These are phyloP conservation scores for Fonsecaea monophora DNA, from an alignment of 2,329 filamentous ascomycete species.

Conservation along the genomic window DNA sequence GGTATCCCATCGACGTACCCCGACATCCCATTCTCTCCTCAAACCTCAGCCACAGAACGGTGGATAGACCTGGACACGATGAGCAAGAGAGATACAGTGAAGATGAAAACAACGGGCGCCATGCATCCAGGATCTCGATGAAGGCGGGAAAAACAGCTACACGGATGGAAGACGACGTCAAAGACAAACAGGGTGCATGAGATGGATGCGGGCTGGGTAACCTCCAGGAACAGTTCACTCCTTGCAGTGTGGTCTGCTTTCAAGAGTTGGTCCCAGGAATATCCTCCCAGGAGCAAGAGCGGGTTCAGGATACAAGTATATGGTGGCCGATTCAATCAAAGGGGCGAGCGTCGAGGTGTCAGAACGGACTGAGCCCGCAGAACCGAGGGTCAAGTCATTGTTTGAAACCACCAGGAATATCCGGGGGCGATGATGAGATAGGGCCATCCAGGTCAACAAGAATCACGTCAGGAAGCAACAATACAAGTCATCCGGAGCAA, in stretches of 20 bases:
- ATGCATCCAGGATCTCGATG: neutral
- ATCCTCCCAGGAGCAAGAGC: slow-evolving; percentile 2
- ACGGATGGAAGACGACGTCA: neutral
- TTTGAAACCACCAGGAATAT: neutral
- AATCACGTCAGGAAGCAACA: slow-evolving; percentile 11
- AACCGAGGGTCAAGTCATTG: neutral
- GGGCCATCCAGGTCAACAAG: slow-evolving; percentile 8
- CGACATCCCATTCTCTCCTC: neutral
- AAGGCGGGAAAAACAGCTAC: neutral
- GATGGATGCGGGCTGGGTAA: neutral
- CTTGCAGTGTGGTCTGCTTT: neutral
- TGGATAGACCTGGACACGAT: neutral
- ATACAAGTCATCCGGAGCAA: neutral
- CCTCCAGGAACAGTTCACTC: neutral
- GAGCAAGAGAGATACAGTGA: neutral
- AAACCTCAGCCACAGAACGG: neutral
- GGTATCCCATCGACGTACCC: neutral
- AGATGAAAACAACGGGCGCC: slow-evolving; percentile 1
- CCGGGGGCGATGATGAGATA: neutral
- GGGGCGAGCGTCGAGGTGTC: neutral
- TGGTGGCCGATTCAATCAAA: neutral
- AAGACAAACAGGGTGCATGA: neutral
- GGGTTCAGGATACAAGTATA: neutral
- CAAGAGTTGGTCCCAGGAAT: neutral
- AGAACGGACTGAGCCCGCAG: neutral